Percentiles rank a stretch among this genome's conserved stretches.
phyloP scores from a whole-genome alignment of 768 basidiomycete species.

The Tricholoma terreum region DNA sequence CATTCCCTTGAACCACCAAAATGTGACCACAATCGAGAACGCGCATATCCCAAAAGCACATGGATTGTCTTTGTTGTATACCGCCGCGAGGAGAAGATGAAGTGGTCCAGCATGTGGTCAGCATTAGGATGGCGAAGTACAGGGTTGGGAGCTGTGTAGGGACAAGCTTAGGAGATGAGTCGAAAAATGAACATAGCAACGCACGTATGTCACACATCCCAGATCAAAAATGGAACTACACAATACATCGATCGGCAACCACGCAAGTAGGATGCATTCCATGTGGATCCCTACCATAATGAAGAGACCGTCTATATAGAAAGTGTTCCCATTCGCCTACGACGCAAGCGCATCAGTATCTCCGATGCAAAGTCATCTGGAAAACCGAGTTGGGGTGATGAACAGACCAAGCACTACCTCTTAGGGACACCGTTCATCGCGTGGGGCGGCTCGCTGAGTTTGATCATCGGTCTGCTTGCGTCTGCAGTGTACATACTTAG shows the following conservation, averaged over 20 bases:
- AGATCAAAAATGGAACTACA: conserved; percentile 92
- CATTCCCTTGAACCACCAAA: conserved; percentile 93
- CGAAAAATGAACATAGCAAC: conserved; percentile 73
- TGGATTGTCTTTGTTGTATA: conserved; percentile 64
- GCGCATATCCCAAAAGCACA: conserved; percentile 67
- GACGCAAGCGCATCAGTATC: not conserved
- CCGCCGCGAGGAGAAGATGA: conserved; percentile 76
- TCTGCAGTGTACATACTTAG: conserved; percentile 74
- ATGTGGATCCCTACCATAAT: conserved; percentile 62
- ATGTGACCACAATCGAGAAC: conserved; percentile 62
- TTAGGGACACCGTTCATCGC: conserved; percentile 90
- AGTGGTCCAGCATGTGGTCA: conserved; percentile 88
- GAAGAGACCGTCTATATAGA: conserved; percentile 91
- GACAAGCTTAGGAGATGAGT: not conserved
- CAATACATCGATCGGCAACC: not conserved
- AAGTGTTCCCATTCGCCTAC: conserved; percentile 93
- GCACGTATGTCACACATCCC: conserved; percentile 95
- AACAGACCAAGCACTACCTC: conserved; percentile 88
- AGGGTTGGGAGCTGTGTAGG: conserved; percentile 77
- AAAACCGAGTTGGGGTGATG: conserved; percentile 70
- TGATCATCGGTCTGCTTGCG: conserved; percentile 51
- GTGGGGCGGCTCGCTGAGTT: conserved; percentile 76
- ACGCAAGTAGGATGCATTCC: not conserved
- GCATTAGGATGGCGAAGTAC: conserved; percentile 95
- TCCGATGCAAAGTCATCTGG: not conserved